phyloP scores from a whole-genome alignment of 139 green algal genomes.

The Tetradesmus lagerheimii region DNA sequence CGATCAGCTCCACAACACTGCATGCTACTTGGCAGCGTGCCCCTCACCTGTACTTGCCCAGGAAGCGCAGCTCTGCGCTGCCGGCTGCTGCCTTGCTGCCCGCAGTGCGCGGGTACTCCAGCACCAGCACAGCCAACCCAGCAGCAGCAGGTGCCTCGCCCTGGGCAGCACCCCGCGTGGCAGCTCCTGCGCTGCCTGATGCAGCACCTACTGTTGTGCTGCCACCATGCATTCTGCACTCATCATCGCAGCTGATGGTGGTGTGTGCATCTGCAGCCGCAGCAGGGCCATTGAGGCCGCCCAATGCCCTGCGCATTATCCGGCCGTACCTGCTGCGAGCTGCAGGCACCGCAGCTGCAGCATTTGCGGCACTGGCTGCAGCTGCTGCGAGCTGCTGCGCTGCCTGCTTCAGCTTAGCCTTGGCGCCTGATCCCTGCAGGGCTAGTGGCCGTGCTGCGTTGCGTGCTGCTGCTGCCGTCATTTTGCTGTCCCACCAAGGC shows the following conservation, averaged over 20 bases:
- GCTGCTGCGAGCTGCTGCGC: background rate
- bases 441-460: background rate
- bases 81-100: background rate
- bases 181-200: background rate
- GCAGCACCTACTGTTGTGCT: background rate
- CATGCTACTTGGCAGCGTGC: too few species aligned
- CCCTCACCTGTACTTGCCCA: background rate
- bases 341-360: background rate
- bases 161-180: background rate
- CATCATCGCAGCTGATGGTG: background rate
- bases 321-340: background rate
- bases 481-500: constrained; percentile 1
- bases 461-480: background rate
- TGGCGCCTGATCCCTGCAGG: background rate
- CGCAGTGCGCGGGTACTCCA: background rate
- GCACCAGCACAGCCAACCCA: background rate
- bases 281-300: background rate
- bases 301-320: background rate
- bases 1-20: too few species aligned
- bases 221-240: background rate
- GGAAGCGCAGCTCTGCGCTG: background rate
- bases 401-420: background rate
- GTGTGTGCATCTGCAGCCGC: background rate
- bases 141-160: background rate
- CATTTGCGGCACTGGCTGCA: background rate